Evolutionary conservation across 768 basidiomycete genomes (phyloP).

Genomic region (Royoungia palumana): DNA sequence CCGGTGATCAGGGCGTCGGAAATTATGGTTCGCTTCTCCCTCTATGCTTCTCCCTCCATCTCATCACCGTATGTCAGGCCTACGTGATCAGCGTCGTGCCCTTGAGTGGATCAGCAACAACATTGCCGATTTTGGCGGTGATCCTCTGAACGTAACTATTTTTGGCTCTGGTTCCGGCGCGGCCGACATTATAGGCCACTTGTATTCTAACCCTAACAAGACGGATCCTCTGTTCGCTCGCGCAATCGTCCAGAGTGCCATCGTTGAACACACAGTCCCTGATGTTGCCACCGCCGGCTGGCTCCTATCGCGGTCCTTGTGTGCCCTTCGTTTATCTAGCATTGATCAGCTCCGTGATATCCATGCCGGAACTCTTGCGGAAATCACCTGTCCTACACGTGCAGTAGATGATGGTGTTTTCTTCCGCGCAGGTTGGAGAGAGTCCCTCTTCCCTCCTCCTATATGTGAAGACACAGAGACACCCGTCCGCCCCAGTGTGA

Average conservation of each 20-base stretch:
- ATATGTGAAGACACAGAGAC: conserved; percentile 19
- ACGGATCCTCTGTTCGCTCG: conserved; percentile 62
- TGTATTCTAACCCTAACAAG: conserved; percentile 64
- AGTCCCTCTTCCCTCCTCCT: conserved; percentile 36
- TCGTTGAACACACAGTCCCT: conserved; percentile 60
- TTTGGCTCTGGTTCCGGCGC: conserved; percentile 42
- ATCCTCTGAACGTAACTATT: conserved; percentile 47
- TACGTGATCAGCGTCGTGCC: conserved; percentile 61
- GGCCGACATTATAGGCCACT: conserved; percentile 57
- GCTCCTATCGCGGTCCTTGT: conserved; percentile 64
- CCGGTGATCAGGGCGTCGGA: conserved; percentile 68
- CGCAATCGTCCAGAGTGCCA: conserved; percentile 71
- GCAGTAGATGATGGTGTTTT: conserved; percentile 69
- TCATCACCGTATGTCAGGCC: conserved; percentile 36
- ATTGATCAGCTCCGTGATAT: conserved; percentile 64
- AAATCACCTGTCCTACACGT: conserved; percentile 48
- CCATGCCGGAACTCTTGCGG: conserved; percentile 54
- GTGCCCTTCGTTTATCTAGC: conserved; percentile 47
- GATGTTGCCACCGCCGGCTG: conserved; percentile 59
- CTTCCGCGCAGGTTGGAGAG: conserved; percentile 59
- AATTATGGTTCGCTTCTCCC: conserved; percentile 59
- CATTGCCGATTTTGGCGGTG: conserved; percentile 65
- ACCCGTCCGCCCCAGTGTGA: conserved; percentile 12
- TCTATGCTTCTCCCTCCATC: background rate
- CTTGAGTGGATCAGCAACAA: conserved; percentile 61